These are phyloP conservation scores for Protostelium mycophagum DNA, from an alignment of 78 protist genomes.

Conservation along the genomic window DNA sequence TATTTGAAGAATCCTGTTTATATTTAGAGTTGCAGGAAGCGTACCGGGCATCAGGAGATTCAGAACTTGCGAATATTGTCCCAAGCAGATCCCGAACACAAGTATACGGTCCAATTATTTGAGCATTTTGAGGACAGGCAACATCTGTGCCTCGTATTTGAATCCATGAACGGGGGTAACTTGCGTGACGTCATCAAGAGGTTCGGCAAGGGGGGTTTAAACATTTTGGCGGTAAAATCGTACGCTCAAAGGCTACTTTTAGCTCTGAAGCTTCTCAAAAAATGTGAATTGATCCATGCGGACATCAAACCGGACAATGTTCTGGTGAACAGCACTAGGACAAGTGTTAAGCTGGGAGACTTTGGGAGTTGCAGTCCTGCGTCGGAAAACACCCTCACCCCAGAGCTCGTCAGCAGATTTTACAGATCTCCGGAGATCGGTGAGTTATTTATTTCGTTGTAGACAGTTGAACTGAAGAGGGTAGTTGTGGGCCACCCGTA, in stretches of 20 bases:
- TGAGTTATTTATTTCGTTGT: slow-evolving; percentile 5
- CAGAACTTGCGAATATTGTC: slow-evolving; percentile 48
- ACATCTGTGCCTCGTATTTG: slow-evolving; percentile 89
- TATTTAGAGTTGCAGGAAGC: slow-evolving; percentile 64
- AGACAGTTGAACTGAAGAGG: neutral
- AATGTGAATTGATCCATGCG: slow-evolving; percentile 64
- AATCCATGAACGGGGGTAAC: slow-evolving; percentile 40
- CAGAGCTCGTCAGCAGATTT: slow-evolving; percentile 80
- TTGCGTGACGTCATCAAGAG: slow-evolving; percentile 35
- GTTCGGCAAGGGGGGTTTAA: slow-evolving; percentile 75
- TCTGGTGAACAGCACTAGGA: slow-evolving; percentile 60
- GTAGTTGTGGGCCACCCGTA: slow-evolving; percentile 75
- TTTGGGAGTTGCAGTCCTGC: slow-evolving; percentile 79
- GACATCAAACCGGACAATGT: slow-evolving; percentile 87
- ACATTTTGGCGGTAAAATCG: slow-evolving; percentile 67
- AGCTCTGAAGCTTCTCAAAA: slow-evolving; percentile 62
- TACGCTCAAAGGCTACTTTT: slow-evolving; percentile 76
- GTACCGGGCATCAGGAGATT: slow-evolving; percentile 72
- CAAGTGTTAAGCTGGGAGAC: slow-evolving; percentile 74
- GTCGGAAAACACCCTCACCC: slow-evolving; percentile 73
- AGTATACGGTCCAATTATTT: slow-evolving; percentile 50
- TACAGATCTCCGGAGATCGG: slow-evolving; percentile 92
- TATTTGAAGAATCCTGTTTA: too few species aligned
- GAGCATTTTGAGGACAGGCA: slow-evolving; percentile 60
- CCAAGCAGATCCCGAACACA: slow-evolving; percentile 25